Conservation (phyloP, 306 rosid genomes). For the Inga oerstediana region DNA sequence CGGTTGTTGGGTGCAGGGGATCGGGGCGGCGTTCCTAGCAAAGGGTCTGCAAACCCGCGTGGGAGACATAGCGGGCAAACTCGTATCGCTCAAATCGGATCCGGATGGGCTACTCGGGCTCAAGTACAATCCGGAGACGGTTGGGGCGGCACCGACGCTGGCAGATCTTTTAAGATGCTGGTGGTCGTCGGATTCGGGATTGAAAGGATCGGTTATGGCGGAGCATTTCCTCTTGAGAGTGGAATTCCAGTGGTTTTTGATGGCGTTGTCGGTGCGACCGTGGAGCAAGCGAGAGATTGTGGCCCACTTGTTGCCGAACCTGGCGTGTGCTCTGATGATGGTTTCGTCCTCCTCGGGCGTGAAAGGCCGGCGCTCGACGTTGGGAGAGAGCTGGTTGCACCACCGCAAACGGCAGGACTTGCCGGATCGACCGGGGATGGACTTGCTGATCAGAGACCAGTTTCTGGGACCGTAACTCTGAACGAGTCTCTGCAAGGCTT, state of each 20-base stretch:
- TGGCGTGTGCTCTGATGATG: slow-evolving; percentile 64
- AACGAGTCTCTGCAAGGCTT: slow-evolving; percentile 59
- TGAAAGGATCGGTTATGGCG: slow-evolving; percentile 40
- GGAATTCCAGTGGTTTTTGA: slow-evolving; percentile 92
- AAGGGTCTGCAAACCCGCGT: slow-evolving; percentile 38
- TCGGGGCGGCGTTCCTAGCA: slow-evolving; percentile 16
- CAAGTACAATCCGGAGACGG: slow-evolving; percentile 29
- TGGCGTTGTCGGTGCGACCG: slow-evolving; percentile 92
- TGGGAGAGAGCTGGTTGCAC: slow-evolving; percentile 93
- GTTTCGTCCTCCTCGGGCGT: slow-evolving; percentile 65
- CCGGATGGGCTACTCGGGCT: slow-evolving; percentile 72
- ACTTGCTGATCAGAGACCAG: slow-evolving; percentile 85
- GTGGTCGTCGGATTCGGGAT: slow-evolving; percentile 31
- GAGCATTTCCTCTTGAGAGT: slow-evolving; percentile 81
- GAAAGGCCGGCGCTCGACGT: slow-evolving; percentile 77
- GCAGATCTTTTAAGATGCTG: slow-evolving; percentile 72
- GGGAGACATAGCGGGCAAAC: slow-evolving; percentile 44
- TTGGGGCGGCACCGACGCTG: slow-evolving; percentile 57
- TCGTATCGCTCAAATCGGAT: slow-evolving; percentile 78
- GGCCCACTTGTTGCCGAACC: slow-evolving; percentile 86
- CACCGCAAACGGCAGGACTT: slow-evolving; percentile 87
- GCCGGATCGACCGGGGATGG: slow-evolving; percentile 82
- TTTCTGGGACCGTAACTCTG: slow-evolving; percentile 64
- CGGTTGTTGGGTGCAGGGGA: slow-evolving; percentile 23
- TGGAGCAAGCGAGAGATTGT: slow-evolving; percentile 74